Conservation (phyloP, 768 basidiomycete species). For the Kwoniella mangroviensis region DNA sequence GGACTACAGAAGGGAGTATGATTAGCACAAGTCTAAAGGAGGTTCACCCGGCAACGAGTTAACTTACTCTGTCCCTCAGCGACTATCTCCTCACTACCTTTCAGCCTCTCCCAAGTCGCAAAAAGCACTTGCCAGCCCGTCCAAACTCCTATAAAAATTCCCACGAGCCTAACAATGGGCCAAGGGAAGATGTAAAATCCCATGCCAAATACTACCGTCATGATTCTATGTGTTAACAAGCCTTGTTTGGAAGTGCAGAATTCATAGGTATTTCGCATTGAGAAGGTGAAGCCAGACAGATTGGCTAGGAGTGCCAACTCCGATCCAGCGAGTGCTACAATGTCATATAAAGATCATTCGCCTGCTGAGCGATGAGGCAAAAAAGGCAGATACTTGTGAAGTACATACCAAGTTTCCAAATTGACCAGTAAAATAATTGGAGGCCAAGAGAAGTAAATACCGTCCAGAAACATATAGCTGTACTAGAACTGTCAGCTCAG, state of each 20-base stretch:
- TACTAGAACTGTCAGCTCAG: not conserved
- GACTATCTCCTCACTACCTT: constrained; percentile 43
- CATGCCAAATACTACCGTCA: constrained; percentile 61
- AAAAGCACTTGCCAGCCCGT: constrained; percentile 63
- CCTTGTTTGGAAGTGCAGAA: constrained; percentile 64
- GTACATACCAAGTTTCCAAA: constrained; percentile 77
- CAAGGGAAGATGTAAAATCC: constrained; percentile 65
- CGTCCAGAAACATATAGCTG: constrained; percentile 68
- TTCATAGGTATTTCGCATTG: constrained; percentile 60
- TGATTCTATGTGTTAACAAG: constrained; percentile 61
- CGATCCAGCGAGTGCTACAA: constrained; percentile 67
- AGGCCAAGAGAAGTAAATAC: constrained; percentile 77
- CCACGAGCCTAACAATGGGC: constrained; percentile 61
- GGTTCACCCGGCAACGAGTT: not conserved
- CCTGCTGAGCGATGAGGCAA: not conserved
- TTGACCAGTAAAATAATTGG: constrained; percentile 86
- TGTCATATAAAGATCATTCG: constrained; percentile 16
- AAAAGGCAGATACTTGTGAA: not conserved
- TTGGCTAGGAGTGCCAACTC: constrained; percentile 75
- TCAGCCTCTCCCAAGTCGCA: constrained; percentile 65
- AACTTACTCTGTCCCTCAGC: constrained; percentile 51
- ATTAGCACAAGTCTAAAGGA: no score
- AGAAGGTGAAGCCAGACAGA: constrained; percentile 71
- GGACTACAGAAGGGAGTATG: constrained; percentile 60
- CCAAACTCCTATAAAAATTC: constrained; percentile 66